These are phyloP conservation scores for Abelmoschus esculentus DNA, from an alignment of 345 rosid species.

Conservation along the genomic window DNA sequence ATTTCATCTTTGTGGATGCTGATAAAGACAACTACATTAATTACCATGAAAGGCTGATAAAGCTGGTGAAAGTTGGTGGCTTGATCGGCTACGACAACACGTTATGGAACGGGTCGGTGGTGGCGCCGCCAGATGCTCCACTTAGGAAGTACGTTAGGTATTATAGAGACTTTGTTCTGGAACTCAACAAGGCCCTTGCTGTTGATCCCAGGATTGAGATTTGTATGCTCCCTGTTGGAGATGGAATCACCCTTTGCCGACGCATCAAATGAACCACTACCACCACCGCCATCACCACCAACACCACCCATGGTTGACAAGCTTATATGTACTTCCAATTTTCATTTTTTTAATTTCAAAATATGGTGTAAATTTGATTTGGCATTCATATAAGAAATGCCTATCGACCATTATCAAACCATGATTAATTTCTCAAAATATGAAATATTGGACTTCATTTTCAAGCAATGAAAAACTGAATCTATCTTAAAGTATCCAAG, in stretches of 20 bases:
- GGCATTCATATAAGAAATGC: neutral
- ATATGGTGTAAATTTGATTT: neutral
- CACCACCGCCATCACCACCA: too few relatives aligned
- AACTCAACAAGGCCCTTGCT: conserved; percentile 94
- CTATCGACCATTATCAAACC: neutral
- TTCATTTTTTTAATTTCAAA: neutral
- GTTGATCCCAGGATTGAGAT: conserved; percentile 95
- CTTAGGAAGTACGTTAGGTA: conserved; percentile 78
- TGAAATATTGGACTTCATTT: neutral
- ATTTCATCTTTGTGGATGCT: conserved; percentile 95
- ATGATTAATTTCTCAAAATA: neutral
- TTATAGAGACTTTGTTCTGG: conserved; percentile 79
- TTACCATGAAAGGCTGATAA: conserved; percentile 80
- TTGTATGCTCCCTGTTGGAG: conserved; percentile 93
- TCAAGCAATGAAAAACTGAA: neutral
- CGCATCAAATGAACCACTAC: conserved; percentile 41
- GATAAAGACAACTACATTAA: conserved; percentile 94
- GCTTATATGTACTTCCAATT: neutral
- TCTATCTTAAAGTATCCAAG: too few relatives aligned
- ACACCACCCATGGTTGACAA: neutral
- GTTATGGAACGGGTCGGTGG: conserved; percentile 92
- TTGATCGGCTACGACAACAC: conserved; percentile 96
- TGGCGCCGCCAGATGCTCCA: conserved; percentile 76
- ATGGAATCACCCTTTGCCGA: conserved; percentile 97
- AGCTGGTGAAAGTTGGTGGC: conserved; percentile 82